phyloP scores from a whole-genome alignment of 73 alveolate genomes.

The Paramecium sonneborni region DNA sequence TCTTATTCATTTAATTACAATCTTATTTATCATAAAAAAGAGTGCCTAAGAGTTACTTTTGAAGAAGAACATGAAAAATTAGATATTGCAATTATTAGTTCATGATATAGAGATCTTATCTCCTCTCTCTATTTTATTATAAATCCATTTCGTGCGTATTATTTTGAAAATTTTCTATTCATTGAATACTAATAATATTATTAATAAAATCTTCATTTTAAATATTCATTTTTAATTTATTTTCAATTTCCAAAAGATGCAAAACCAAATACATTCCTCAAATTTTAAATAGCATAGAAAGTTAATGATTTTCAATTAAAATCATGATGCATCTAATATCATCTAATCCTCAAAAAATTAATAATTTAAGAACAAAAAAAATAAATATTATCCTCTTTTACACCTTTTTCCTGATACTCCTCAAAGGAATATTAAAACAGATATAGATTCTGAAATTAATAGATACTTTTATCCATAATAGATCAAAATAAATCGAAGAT shows the following conservation, averaged over 20 bases:
- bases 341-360: not conserved
- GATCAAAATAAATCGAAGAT: not conserved
- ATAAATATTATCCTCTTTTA: not conserved
- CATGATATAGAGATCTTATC: too few species aligned
- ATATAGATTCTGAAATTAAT: not conserved
- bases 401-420: not conserved
- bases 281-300: not conserved
- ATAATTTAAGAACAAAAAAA: not conserved
- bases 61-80: constrained; percentile 42
- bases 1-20: not conserved
- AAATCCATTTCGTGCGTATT: too few species aligned
- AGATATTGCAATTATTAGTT: not conserved
- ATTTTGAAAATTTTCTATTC: not conserved
- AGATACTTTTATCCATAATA: not conserved
- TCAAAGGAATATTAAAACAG: not conserved
- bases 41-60: not conserved
- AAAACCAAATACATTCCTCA: not conserved
- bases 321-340: not conserved
- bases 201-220: not conserved
- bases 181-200: not conserved
- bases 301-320: not conserved
- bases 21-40: not conserved
- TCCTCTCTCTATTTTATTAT: too few species aligned
- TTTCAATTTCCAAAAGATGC: not conserved
- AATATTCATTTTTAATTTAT: too few species aligned